These are phyloP conservation scores for Thelonectria olida DNA, from an alignment of 2,329 filamentous ascomycete genomes.

Conservation along the genomic window DNA sequence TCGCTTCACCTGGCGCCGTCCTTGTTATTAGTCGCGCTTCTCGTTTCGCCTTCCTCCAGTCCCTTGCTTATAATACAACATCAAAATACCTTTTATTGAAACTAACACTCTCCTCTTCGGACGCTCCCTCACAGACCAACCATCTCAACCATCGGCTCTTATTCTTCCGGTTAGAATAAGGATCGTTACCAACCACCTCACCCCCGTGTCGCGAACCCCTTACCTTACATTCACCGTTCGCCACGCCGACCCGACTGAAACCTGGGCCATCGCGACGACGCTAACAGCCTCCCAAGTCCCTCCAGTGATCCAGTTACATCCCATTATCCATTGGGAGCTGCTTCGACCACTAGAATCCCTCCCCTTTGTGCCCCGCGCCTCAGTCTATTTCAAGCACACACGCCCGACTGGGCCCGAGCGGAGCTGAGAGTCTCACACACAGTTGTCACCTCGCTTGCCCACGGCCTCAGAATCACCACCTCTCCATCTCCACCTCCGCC, in stretches of 20 bases:
- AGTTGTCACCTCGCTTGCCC: slow-evolving; percentile 31
- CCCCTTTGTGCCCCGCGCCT: slow-evolving; percentile 38
- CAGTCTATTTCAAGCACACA: slow-evolving; percentile 36
- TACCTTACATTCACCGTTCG: slow-evolving; percentile 37
- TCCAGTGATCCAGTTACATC: slow-evolving; percentile 19
- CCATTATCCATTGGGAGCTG: slow-evolving; percentile 18
- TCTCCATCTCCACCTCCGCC: slow-evolving; percentile 18
- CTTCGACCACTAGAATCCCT: slow-evolving; percentile 1
- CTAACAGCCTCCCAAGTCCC: slow-evolving; percentile 28
- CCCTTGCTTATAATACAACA: slow-evolving; percentile 13
- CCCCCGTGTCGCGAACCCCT: slow-evolving; percentile 33
- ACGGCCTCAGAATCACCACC: slow-evolving; percentile 25
- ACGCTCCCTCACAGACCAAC: slow-evolving; percentile 20
- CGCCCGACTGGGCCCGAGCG: slow-evolving; percentile 35
- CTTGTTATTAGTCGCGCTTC: slow-evolving; percentile 10
- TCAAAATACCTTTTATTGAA: slow-evolving; percentile 4
- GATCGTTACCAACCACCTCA: background rate
- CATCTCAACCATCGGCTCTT: slow-evolving; percentile 3
- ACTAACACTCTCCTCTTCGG: slow-evolving; percentile 19
- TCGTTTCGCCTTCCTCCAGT: slow-evolving; percentile 22
- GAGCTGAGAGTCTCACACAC: slow-evolving; percentile 27
- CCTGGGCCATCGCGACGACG: slow-evolving; percentile 36
- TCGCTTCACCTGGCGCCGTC: slow-evolving; percentile 4
- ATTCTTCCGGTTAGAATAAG: slow-evolving; percentile 19
- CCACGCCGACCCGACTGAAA: slow-evolving; percentile 42